phyloP scores from a whole-genome alignment of 2,329 filamentous ascomycete genomes.

The Colletotrichum plurivorum region DNA sequence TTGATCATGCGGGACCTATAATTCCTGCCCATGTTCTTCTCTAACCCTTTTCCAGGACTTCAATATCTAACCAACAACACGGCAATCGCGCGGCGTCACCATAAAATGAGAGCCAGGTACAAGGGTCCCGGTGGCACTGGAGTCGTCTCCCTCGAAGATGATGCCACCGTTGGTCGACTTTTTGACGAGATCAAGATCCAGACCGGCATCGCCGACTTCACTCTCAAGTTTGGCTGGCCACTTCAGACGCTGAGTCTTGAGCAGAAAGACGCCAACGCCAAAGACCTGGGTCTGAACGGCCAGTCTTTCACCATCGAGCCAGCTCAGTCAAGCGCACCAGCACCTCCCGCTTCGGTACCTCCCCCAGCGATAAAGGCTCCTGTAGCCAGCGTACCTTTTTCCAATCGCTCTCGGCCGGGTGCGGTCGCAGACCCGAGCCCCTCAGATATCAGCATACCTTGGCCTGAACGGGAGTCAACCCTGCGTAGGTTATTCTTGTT shows the following conservation, averaged over 20 bases:
- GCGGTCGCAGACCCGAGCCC: constrained; percentile 20
- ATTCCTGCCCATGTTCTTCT: background rate
- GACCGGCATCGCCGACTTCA: constrained; percentile 76
- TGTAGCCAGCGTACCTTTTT: constrained; percentile 12
- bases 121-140: constrained; percentile 81
- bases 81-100: background rate
- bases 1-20: too few relatives aligned
- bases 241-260: constrained; percentile 77
- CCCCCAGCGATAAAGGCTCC: constrained; percentile 25
- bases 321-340: constrained; percentile 16
- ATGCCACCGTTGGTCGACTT: constrained; percentile 75
- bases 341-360: constrained; percentile 37
- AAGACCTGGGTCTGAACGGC: constrained; percentile 62
- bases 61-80: background rate
- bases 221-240: constrained; percentile 89
- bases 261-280: constrained; percentile 62
- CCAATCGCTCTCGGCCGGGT: constrained; percentile 11
- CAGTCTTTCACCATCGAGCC: constrained; percentile 67
- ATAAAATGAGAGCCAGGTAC: constrained; percentile 79
- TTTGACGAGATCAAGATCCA: constrained; percentile 72
- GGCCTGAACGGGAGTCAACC: constrained; percentile 65
- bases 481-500: constrained; percentile 56
- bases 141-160: constrained; percentile 77
- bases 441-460: constrained; percentile 55
- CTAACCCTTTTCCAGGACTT: background rate